Evolutionary conservation across 306 rosid genomes (phyloP), one percentile per base, ranked within the genome.

Genomic region (Nissolia schottii): DNA sequence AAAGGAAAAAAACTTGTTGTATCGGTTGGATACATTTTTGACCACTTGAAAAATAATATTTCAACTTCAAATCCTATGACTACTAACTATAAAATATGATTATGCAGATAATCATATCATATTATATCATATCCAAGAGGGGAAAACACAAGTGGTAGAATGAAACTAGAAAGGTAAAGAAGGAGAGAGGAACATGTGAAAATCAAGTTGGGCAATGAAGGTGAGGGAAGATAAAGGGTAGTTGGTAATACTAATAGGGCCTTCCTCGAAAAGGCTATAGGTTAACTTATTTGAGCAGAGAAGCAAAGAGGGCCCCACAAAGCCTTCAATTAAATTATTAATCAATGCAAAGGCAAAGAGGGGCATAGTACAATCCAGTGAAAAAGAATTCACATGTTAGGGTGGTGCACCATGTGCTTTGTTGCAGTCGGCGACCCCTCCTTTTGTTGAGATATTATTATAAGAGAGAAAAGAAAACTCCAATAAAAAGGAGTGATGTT

Each of bases 331-430:
- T 8, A 31, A 4, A 16, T 3, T 8, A 31, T 2, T 58, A 71
- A 32, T 32, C 16, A 50, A 32, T 40, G n/a, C n/a, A n/a, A n/a
- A n/a, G n/a, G n/a, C n/a, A n/a, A n/a, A n/a, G n/a, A 75, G 43
- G 9, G 2, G 43, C 2, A 62, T 40, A 25, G 50, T 38, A 40
- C 31, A 58, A 60, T 74, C 28, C 9, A 43, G 67, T 70, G 60
- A 46, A 68, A 65, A 81, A 59, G 73, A 41, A 43, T 41, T 78
- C 83, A 80, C 85, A 83, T 79, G 84, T 76, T 34, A 67, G 77
- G 8, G 34, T 40, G 78, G 87, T 84, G 86, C 53, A 84, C 80
- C 98, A 90, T 92, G 98, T 92, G 96, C 88, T 82, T 82, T 14
- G 75, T 78, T 77, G 28, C 87, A 79, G 86, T 82, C 37, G 78